These are phyloP conservation scores for Jacaranda copaia DNA, from an alignment of 257 asterid species.

Conservation along the genomic window DNA sequence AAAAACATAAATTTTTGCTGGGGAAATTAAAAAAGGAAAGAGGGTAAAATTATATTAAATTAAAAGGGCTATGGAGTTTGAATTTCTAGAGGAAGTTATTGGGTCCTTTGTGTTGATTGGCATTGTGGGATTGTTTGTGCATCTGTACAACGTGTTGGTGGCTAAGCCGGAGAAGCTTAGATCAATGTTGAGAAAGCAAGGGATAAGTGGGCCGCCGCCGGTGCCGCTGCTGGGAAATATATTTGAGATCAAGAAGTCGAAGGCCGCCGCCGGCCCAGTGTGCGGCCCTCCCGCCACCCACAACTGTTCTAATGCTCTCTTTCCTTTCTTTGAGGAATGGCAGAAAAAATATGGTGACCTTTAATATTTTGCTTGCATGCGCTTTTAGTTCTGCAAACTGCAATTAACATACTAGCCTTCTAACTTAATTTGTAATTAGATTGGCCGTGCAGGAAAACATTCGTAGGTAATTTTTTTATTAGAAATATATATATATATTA, in stretches of 20 bases:
- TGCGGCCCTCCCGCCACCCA: constrained; percentile 23
- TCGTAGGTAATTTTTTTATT: too few species aligned
- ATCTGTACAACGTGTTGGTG: constrained; percentile 3
- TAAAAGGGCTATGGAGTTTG: constrained; percentile 11
- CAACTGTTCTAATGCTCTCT: constrained; percentile 1
- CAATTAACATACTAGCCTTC: too few species aligned
- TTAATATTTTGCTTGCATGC: neutral
- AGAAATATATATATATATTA: too few species aligned
- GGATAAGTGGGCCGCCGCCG: constrained; percentile 17
- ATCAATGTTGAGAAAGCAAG: constrained; percentile 18
- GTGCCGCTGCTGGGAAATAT: constrained; percentile 24
- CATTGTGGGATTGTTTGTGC: constrained; percentile 3
- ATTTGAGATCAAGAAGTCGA: constrained; percentile 15
- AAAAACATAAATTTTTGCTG: too few species aligned
- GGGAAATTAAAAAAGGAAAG: neutral
- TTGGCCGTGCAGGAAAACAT: too few species aligned
- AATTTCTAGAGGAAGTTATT: neutral
- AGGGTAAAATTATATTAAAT: neutral
- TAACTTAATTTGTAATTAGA: too few species aligned
- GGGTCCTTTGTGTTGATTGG: constrained; percentile 4
- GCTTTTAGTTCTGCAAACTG: neutral
- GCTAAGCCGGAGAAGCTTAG: neutral
- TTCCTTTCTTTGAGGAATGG: constrained; percentile 32
- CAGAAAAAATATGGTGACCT: constrained; percentile 22
- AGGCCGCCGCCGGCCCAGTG: neutral